Conservation (phyloP, 768 basidiomycete species). For the Phylloporus sp. region DNA sequence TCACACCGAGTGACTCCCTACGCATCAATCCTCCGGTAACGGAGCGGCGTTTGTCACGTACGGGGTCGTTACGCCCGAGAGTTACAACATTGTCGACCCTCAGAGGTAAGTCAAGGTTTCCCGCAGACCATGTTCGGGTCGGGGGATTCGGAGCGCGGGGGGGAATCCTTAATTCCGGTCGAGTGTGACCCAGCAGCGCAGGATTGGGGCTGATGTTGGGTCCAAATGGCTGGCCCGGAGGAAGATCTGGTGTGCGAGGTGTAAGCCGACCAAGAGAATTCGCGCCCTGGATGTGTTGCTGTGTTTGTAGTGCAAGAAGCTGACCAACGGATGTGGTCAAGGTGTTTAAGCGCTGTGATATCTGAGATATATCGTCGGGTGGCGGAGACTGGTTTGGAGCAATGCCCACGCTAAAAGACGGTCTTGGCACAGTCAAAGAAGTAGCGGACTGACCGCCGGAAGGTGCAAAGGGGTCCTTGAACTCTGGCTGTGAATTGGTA, state of each 20-base stretch:
- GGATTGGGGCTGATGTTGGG: slow-evolving; percentile 37
- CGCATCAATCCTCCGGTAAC: slow-evolving; percentile 59
- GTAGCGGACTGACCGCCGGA: slow-evolving; percentile 30
- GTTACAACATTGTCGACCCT: slow-evolving; percentile 43
- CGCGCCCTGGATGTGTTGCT: slow-evolving; percentile 55
- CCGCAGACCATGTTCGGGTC: slow-evolving; percentile 82
- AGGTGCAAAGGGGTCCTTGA: slow-evolving; percentile 76
- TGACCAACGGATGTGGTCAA: slow-evolving; percentile 84
- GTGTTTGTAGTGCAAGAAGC: slow-evolving; percentile 76
- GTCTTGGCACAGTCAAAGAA: slow-evolving; percentile 46
- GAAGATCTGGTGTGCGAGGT: slow-evolving; percentile 40
- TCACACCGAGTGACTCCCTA: slow-evolving; percentile 71
- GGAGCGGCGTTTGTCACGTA: slow-evolving; percentile 73
- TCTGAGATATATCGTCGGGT: slow-evolving; percentile 67
- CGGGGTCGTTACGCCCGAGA: slow-evolving; percentile 36
- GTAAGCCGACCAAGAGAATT: slow-evolving; percentile 32
- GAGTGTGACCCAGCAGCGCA: slow-evolving; percentile 51
- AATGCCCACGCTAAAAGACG: slow-evolving; percentile 62
- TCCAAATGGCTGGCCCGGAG: slow-evolving; percentile 39
- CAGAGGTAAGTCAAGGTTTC: slow-evolving; percentile 69
- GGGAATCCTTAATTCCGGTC: slow-evolving; percentile 58
- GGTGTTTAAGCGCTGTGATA: slow-evolving; percentile 74
- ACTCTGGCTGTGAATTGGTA: slow-evolving; percentile 56
- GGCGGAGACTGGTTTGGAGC: slow-evolving; percentile 68
- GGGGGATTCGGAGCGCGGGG: slow-evolving; percentile 66